Conservation (phyloP, 225 moss, liverwort and hornwort species). For the Bryoerythrophyllum caledonicum region DNA sequence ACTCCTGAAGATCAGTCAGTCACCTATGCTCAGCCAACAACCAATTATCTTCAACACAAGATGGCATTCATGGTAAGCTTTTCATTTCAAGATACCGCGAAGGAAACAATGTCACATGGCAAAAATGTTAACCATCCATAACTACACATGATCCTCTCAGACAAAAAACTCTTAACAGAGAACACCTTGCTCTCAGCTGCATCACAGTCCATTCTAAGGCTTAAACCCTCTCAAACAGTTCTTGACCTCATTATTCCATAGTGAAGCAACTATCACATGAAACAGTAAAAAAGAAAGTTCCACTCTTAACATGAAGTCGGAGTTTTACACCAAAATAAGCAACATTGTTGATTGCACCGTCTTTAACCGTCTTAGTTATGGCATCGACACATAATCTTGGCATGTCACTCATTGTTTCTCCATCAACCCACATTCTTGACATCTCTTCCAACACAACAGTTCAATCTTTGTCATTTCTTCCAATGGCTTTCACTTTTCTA, state of each 20-base stretch:
- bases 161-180: background rate
- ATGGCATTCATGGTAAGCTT: too few species aligned
- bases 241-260: background rate
- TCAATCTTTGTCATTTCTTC: too few species aligned
- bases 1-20: too few species aligned
- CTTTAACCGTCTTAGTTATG: background rate
- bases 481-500: too few species aligned
- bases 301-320: background rate
- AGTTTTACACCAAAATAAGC: background rate
- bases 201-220: background rate
- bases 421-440: too few species aligned
- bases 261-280: background rate
- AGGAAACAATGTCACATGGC: slow-evolving; percentile 32
- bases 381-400: slow-evolving; percentile 22
- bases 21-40: too few species aligned
- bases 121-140: background rate
- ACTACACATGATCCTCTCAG: background rate
- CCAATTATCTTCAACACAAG: too few species aligned
- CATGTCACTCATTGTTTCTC: background rate
- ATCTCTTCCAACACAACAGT: too few species aligned
- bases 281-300: slow-evolving; percentile 7
- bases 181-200: background rate
- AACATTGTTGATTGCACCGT: background rate
- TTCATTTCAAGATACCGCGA: too few species aligned
- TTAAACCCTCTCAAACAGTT: background rate